These are phyloP conservation scores for Tulasnella sp. DNA, from an alignment of 768 basidiomycete genomes.

Conservation along the genomic window DNA sequence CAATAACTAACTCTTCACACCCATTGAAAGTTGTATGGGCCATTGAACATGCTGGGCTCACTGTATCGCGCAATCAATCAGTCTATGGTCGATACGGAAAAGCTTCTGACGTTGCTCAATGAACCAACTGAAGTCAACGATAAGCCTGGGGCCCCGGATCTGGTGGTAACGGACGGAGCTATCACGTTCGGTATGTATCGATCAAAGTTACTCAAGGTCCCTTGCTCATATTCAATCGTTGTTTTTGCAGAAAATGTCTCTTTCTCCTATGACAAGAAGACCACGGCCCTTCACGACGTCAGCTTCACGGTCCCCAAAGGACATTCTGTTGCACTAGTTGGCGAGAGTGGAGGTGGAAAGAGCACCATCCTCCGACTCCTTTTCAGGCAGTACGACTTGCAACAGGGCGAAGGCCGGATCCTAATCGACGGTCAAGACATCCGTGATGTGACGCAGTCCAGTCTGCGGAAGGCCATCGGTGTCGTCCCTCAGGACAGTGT, in stretches of 20 bases:
- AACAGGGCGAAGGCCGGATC: constrained; percentile 67
- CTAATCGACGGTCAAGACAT: constrained; percentile 81
- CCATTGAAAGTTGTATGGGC: constrained; percentile 37
- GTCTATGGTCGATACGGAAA: constrained; percentile 73
- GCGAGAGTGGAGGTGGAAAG: constrained; percentile 71
- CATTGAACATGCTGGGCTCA: constrained; percentile 66
- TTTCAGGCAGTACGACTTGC: constrained; percentile 86
- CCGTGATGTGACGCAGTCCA: constrained; percentile 71
- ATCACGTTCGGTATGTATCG: constrained; percentile 69
- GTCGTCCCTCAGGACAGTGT: constrained; percentile 83
- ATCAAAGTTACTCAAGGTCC: background rate
- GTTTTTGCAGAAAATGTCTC: constrained; percentile 55
- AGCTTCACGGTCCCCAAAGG: constrained; percentile 85
- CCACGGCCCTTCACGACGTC: constrained; percentile 58
- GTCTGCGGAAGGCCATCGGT: constrained; percentile 69
- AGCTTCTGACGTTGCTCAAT: constrained; percentile 65
- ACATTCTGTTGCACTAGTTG: constrained; percentile 81
- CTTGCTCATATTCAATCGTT: background rate
- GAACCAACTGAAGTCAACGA: constrained; percentile 81
- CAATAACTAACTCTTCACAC: background rate
- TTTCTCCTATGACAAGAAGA: constrained; percentile 73
- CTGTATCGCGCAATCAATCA: constrained; percentile 70
- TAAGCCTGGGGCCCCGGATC: constrained; percentile 58
- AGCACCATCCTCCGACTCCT: constrained; percentile 77
- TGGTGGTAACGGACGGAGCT: constrained; percentile 60